Evolutionary conservation across 768 basidiomycete species (phyloP), one percentile per base, ranked within the genome.

Genomic region (Collybia nuda): DNA sequence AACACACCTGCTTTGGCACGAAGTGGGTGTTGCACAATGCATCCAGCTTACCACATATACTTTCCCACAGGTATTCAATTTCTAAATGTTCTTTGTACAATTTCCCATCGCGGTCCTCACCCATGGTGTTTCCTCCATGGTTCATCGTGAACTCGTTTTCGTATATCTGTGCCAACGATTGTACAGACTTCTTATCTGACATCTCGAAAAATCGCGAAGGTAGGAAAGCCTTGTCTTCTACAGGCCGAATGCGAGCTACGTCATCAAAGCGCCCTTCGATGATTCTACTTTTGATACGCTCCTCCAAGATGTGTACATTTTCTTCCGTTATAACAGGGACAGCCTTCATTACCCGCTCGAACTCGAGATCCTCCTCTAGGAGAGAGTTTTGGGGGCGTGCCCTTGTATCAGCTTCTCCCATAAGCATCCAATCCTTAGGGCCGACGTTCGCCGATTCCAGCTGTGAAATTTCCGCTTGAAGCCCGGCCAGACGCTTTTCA

Each of bases 1-100:
- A 51, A 75, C 84, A 47, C 54, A 96, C 96, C 65, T 85, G 84
- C 67, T 98, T 98, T 1, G 96, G 97, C 14, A 91, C 88, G 65
- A 93, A 98, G 66, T 98, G 92, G 1, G 94, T 86, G 63, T 98
- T 98, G 65, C 90, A 91, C 29, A 98, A 72, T 17, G 96, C 93
- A 68, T 98, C 97, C 29, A 98, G 74, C 63, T 96, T 97, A 40
- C 79, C 74, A 50, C 86, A 91, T 29, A 99, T 86, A 40, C 78
- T 80, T 48, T 92, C 90, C 92, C 96, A 98, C 8, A 86, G 58
- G 44, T 75, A 72, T 49, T 89, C 85, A 46, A 98, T 85, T 65
- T 90, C 94, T 12, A 86, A 83, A 65, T 98, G 96, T 65, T 97
- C 92, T 62, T 90, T 88, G 62, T 79, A 74, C 32, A 98, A 74